phyloP scores from a whole-genome alignment of 192 early-diverging fungal genomes.

The Dissophora ornata region DNA sequence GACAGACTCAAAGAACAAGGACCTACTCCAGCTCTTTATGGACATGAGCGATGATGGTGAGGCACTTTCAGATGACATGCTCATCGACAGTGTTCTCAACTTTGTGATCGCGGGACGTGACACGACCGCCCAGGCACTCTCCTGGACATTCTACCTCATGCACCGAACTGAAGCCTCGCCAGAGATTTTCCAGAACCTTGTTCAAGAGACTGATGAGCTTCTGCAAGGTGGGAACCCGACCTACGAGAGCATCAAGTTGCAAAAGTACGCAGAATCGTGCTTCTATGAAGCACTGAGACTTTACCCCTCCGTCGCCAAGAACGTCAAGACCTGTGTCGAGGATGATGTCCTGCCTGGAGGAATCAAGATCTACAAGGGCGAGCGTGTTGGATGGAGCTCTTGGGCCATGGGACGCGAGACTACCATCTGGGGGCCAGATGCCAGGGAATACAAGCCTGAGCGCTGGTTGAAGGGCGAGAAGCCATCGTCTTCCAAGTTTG shows the following conservation, averaged over 20 bases:
- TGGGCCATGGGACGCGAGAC: slow-evolving; percentile 64
- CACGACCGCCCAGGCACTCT: slow-evolving; percentile 64
- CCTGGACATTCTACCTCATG: slow-evolving; percentile 58
- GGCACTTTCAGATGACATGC: slow-evolving; percentile 46
- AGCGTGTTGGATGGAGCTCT: slow-evolving; percentile 55
- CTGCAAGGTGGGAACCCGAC: slow-evolving; percentile 18
- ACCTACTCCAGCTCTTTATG: slow-evolving; percentile 62
- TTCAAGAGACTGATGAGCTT: slow-evolving; percentile 43
- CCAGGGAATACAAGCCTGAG: slow-evolving; percentile 69
- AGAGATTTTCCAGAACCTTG: slow-evolving; percentile 20
- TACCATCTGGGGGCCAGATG: slow-evolving; percentile 71
- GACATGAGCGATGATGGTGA: slow-evolving; percentile 42
- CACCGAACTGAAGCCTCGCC: slow-evolving; percentile 52
- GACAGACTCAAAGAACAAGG: slow-evolving; percentile 4
- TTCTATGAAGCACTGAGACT: slow-evolving; percentile 72
- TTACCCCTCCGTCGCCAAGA: slow-evolving; percentile 70
- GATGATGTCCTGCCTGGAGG: slow-evolving; percentile 75
- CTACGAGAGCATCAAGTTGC: slow-evolving; percentile 46
- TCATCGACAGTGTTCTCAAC: slow-evolving; percentile 59
- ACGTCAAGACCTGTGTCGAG: slow-evolving; percentile 62
- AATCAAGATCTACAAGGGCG: slow-evolving; percentile 63
- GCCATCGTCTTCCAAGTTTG: slow-evolving; percentile 57
- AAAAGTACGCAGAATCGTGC: slow-evolving; percentile 49
- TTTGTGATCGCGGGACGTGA: slow-evolving; percentile 62
- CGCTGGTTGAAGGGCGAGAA: slow-evolving; percentile 63